Base-by-base conservation (phyloP, 2,329 filamentous ascomycete species). In the Salinomyces thailandicus region DNA sequence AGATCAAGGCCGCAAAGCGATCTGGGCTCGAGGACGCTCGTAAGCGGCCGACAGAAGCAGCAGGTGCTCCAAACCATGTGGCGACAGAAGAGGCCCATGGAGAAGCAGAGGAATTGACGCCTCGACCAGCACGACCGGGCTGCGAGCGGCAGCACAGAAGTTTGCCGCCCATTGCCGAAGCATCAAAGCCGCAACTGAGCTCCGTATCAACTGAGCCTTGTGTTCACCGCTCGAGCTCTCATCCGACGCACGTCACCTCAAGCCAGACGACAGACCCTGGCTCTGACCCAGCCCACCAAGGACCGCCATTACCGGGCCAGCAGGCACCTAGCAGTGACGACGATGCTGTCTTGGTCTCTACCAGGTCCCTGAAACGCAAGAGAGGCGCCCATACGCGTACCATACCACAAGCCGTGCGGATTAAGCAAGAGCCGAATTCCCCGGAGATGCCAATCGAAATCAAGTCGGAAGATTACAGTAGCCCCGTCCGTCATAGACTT, bases 201-300 rank as follows among this genome's bases (percentile, higher is more conserved):
- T n/a, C n/a, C n/a, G n/a, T n/a, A n/a, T n/a, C n/a, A n/a, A n/a
- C n/a, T n/a, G n/a, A n/a, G n/a, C n/a, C n/a, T n/a, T n/a, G n/a
- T n/a, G n/a, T n/a, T n/a, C n/a, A 26, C 22, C 14, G 11, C 11
- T 30, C 31, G n/a, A 41, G 26, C 18, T 19, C 31, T 12, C 35
- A 18, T 18, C 35, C 6, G 4, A 13, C 33, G 19, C 33, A 36
- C 8, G 29, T 51, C 4, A 50, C 50, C 11, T 68, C 64, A 1
- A 67, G 63, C 37, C 64, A 68, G 43, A 66, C 61, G 2, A 69
- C 64, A 4, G 58, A 60, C 33, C 55, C 58, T 28, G 59, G 62
- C 34, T 42, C 33, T 7, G 34, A 43, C 18, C 19, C 33, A 9
- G 16, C 14, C 8, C 29, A 41, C 7, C 5, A 12, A 7, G 15